phyloP scores from a whole-genome alignment of 345 rosid species.

The Murraya paniculata region DNA sequence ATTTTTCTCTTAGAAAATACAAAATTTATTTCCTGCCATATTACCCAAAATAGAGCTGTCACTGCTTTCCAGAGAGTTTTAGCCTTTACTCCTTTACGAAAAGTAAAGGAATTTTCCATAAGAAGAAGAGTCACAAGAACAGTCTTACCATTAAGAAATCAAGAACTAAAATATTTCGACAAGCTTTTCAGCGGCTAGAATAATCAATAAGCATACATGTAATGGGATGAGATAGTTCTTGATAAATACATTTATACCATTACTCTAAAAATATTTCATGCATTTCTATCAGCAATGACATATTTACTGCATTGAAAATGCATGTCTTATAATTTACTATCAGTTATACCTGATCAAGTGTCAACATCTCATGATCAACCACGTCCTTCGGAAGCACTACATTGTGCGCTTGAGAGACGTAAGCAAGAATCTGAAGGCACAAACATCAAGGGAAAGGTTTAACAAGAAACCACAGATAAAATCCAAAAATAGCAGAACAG shows the following conservation, averaged over 20 bases:
- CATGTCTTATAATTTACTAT: neutral
- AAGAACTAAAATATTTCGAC: neutral
- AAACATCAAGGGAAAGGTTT: neutral
- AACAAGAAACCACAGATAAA: neutral
- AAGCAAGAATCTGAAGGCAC: slow-evolving; percentile 72
- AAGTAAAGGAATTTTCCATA: neutral
- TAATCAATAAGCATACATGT: neutral
- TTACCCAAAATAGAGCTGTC: neutral
- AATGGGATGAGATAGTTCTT: neutral
- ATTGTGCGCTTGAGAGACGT: slow-evolving; percentile 89
- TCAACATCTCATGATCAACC: slow-evolving; percentile 61
- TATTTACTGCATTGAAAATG: neutral
- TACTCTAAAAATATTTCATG: neutral
- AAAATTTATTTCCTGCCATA: neutral
- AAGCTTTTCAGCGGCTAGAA: neutral
- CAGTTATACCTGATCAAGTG: slow-evolving; percentile 70
- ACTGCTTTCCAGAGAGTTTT: neutral
- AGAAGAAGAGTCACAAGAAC: neutral
- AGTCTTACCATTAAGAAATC: neutral
- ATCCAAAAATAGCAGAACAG: neutral
- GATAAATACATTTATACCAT: neutral
- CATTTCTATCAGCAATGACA: neutral
- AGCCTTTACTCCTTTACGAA: neutral
- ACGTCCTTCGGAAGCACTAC: slow-evolving; percentile 75
- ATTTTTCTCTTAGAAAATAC: neutral